Evolutionary conservation across 495 filamentous ascomycete genomes (phyloP).

Genomic region (Aspergillus ellipticus): DNA sequence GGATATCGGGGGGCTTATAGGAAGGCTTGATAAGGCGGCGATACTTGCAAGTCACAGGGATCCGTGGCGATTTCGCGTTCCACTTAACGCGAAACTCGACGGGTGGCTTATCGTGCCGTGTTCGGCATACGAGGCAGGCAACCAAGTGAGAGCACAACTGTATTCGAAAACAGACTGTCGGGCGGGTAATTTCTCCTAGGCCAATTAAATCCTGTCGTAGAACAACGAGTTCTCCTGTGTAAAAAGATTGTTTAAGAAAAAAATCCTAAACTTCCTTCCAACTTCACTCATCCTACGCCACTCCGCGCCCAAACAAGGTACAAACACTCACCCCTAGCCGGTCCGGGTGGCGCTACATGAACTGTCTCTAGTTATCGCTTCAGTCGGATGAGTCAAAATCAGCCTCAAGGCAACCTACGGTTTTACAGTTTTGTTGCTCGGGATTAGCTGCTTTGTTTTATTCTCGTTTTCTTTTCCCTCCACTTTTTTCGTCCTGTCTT

Average conservation of each 20-base stretch:
- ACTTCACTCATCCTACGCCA: constrained; percentile 6
- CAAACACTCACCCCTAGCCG: background rate
- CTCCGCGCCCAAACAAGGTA: constrained; percentile 3
- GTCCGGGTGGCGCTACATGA: background rate
- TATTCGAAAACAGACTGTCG: background rate
- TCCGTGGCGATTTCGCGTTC: constrained; percentile 46
- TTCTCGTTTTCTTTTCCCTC: too few species aligned
- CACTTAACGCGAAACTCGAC: constrained; percentile 40
- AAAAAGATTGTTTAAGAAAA: constrained; percentile 12
- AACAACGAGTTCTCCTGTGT: background rate
- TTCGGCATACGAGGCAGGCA: background rate
- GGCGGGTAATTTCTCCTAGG: constrained; percentile 4
- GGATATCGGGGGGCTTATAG: background rate
- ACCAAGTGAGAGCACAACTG: background rate
- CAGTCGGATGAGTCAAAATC: background rate
- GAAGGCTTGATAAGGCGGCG: background rate
- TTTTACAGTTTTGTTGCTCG: background rate
- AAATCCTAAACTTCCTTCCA: too few species aligned
- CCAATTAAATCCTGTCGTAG: constrained; percentile 1
- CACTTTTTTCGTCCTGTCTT: too few species aligned
- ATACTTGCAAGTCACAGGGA: constrained; percentile 29
- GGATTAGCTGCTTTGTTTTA: background rate
- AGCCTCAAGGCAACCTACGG: background rate
- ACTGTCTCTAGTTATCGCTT: background rate
- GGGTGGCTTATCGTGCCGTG: constrained; percentile 10